A percentile compares a stretch with the other conserved stretches of the same genome.
These are phyloP conservation scores for Paraurostyla sp. DNA, from an alignment of 73 alveolate species.

Conservation along the genomic window DNA sequence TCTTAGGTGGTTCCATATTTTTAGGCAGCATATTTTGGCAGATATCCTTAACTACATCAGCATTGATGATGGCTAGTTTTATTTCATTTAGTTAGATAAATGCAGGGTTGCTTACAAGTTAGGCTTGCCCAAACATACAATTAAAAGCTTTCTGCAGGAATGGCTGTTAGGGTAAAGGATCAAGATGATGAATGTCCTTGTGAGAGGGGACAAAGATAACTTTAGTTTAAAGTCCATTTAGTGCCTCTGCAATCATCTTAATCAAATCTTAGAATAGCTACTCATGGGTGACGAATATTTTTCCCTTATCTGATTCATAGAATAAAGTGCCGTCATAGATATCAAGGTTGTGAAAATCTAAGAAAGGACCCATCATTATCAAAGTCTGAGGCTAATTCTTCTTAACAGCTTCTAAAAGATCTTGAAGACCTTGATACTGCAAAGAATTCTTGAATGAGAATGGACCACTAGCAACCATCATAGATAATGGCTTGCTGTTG, in stretches of 20 bases:
- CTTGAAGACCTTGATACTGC: constrained; percentile 31
- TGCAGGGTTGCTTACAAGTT: constrained; percentile 3
- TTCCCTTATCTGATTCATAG: background rate
- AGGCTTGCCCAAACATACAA: background rate
- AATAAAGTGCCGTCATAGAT: constrained; percentile 52
- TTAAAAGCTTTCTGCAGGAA: background rate
- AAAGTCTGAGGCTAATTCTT: constrained; percentile 61
- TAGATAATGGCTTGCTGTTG: constrained; percentile 1
- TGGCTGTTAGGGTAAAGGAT: constrained; percentile 37
- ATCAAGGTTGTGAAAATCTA: constrained; percentile 50
- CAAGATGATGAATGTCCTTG: constrained; percentile 45
- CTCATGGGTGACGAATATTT: constrained; percentile 49
- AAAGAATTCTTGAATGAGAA: constrained; percentile 49
- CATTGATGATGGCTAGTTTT: constrained; percentile 44
- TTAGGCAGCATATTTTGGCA: constrained; percentile 14
- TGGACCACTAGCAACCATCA: constrained; percentile 69
- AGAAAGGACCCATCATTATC: constrained; percentile 69
- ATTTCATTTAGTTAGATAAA: constrained; percentile 39
- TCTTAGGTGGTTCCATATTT: constrained; percentile 44
- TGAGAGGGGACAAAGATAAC: constrained; percentile 54
- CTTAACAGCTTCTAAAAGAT: constrained; percentile 27
- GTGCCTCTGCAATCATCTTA: background rate
- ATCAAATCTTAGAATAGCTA: constrained; percentile 47
- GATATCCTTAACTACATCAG: constrained; percentile 67
- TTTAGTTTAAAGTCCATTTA: constrained; percentile 35